Conservation (phyloP, 257 asterid genomes). For the Penstemon eatonii region DNA sequence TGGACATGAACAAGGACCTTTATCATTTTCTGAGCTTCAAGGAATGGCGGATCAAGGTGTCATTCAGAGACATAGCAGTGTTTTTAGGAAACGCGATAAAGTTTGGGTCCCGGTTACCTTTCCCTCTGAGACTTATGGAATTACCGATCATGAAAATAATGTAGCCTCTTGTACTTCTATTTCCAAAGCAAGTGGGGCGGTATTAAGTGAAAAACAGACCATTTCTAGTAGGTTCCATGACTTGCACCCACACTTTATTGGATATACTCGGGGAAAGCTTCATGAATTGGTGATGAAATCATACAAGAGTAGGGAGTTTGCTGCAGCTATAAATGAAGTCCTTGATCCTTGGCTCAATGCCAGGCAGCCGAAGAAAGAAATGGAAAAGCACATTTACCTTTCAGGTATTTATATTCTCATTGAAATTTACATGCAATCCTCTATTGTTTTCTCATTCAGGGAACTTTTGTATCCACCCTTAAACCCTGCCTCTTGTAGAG, state of each 20-base stretch:
- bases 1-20: constrained; percentile 97
- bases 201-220: constrained; percentile 30
- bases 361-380: constrained; percentile 88
- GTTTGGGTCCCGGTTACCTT: constrained; percentile 84
- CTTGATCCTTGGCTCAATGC: constrained; percentile 97
- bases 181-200: constrained; percentile 35
- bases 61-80: constrained; percentile 74
- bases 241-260: constrained; percentile 90
- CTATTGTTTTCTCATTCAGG: constrained; percentile 15
- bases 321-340: constrained; percentile 97
- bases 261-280: constrained; percentile 91
- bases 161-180: constrained; percentile 33
- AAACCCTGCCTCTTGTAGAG: neutral
- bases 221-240: constrained; percentile 57
- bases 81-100: constrained; percentile 78
- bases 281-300: constrained; percentile 98
- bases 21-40: constrained; percentile 75
- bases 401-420: constrained; percentile 50
- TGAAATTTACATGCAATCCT: constrained; percentile 17
- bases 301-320: constrained; percentile 93
- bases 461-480: neutral
- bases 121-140: constrained; percentile 39
- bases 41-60: constrained; percentile 78
- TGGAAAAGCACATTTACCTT: constrained; percentile 48
- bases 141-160: constrained; percentile 35